Evolutionary conservation across 2,329 filamentous ascomycete species (phyloP).

Genomic region (Allantophomopsis lycopodina): DNA sequence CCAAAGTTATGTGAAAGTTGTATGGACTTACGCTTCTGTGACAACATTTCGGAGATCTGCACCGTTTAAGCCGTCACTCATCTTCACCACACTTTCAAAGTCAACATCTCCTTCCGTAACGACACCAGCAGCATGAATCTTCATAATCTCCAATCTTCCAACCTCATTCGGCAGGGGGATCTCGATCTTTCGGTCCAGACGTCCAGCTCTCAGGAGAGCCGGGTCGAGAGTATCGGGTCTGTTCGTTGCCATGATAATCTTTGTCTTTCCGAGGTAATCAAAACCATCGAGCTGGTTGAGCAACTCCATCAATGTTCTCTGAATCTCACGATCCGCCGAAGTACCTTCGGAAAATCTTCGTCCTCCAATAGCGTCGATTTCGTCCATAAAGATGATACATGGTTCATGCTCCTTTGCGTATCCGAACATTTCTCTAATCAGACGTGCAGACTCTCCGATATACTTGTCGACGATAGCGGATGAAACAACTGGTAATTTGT

Average conservation of each 20-base stretch:
- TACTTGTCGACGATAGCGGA: slow-evolving; percentile 99
- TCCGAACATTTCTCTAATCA: slow-evolving; percentile 99
- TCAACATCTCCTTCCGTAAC: slow-evolving; percentile 90
- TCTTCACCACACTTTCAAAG: slow-evolving; percentile 98
- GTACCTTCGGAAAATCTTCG: slow-evolving; percentile 95
- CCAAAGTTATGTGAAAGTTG: background rate
- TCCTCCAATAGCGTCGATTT: slow-evolving; percentile 97
- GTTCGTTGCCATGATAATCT: slow-evolving; percentile 99
- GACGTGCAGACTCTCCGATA: slow-evolving; percentile 90
- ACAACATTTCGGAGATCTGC: slow-evolving; percentile 96
- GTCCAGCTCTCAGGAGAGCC: slow-evolving; percentile 79
- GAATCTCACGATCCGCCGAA: slow-evolving; percentile 93
- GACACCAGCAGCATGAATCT: slow-evolving; percentile 86
- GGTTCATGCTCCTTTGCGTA: slow-evolving; percentile 99
- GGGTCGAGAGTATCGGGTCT: slow-evolving; percentile 92
- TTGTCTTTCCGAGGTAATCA: slow-evolving; percentile 98
- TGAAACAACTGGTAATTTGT: slow-evolving; percentile 60
- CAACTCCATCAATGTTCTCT: slow-evolving; percentile 95
- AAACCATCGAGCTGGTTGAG: slow-evolving; percentile 98
- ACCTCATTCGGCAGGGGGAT: slow-evolving; percentile 96
- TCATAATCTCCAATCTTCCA: slow-evolving; percentile 88
- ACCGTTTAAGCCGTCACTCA: slow-evolving; percentile 96
- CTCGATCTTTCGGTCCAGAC: slow-evolving; percentile 94
- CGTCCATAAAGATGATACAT: slow-evolving; percentile 99
- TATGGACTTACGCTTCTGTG: slow-evolving; percentile 82